phyloP scores from a whole-genome alignment of 2,329 filamentous ascomycete species.

The Coniella vitis region DNA sequence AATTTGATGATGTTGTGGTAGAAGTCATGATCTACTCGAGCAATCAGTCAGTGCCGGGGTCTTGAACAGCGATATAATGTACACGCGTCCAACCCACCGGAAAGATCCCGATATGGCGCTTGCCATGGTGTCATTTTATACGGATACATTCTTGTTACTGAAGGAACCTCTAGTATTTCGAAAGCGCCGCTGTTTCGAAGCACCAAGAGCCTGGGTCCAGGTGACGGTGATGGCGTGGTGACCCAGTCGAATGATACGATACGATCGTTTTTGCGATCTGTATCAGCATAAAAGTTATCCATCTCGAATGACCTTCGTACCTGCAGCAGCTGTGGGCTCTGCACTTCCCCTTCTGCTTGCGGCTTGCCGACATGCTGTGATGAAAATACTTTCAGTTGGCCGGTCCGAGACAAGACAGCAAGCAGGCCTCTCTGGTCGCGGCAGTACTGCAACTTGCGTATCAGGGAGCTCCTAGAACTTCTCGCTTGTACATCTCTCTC shows the following conservation, averaged over 20 bases:
- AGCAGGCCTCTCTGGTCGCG: conserved; percentile 55
- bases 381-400: conserved; percentile 56
- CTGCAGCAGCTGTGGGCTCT: conserved; percentile 52
- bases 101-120: conserved; percentile 49
- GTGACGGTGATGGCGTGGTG: conserved; percentile 46
- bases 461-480: conserved; percentile 49
- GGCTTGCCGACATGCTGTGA: conserved; percentile 46
- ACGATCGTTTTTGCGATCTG: conserved; percentile 47
- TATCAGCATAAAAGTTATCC: conserved; percentile 50
- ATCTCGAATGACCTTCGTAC: conserved; percentile 55
- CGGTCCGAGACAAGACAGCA: conserved; percentile 54
- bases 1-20: conserved; percentile 54
- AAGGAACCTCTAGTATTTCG: conserved; percentile 56
- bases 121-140: conserved; percentile 57
- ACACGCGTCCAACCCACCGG: conserved; percentile 33
- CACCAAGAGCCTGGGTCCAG: conserved; percentile 52
- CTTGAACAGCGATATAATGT: not conserved
- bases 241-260: conserved; percentile 66
- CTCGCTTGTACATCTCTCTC: conserved; percentile 40
- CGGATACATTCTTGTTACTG: conserved; percentile 49
- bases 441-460: conserved; percentile 57
- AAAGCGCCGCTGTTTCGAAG: conserved; percentile 54
- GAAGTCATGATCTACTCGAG: conserved; percentile 35
- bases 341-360: conserved; percentile 31
- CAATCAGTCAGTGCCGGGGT: conserved; percentile 23